Evolutionary conservation across 208 protist genomes (phyloP).

Genomic region (Entamoeba moshkovskii): DNA sequence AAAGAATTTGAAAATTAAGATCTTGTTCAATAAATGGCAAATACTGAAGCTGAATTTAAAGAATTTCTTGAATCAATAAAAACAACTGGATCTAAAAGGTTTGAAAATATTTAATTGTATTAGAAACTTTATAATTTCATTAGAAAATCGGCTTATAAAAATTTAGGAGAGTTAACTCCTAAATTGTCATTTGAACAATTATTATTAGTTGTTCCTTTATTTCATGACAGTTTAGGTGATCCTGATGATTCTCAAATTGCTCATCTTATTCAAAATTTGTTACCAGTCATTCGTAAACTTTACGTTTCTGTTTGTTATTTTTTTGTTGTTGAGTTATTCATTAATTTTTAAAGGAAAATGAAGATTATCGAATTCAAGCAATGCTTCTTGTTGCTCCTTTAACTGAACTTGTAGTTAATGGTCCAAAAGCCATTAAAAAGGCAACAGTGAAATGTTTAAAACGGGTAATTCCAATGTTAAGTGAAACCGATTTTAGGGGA

Average conservation of each 20-base stretch:
- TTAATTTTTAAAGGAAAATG: background rate
- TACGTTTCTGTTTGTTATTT: background rate
- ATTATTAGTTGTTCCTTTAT: background rate
- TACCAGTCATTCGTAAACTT: background rate
- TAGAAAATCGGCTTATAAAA: background rate
- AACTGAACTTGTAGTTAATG: background rate
- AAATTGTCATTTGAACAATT: background rate
- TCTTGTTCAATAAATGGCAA: background rate
- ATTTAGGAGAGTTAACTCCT: background rate
- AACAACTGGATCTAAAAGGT: background rate
- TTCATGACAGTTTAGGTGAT: background rate
- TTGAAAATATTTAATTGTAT: background rate
- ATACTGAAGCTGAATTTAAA: background rate
- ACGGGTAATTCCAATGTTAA: background rate
- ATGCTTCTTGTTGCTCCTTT: background rate
- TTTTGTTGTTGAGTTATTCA: no score
- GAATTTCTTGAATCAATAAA: background rate
- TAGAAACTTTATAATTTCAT: background rate
- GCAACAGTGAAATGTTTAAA: background rate
- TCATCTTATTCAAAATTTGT: background rate
- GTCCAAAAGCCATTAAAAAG: background rate
- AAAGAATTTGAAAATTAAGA: background rate
- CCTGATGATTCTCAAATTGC: background rate
- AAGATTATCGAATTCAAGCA: background rate
- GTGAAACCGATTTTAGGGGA: background rate